phyloP scores from a whole-genome alignment of 768 basidiomycete species.

The Suillus weaverae region DNA sequence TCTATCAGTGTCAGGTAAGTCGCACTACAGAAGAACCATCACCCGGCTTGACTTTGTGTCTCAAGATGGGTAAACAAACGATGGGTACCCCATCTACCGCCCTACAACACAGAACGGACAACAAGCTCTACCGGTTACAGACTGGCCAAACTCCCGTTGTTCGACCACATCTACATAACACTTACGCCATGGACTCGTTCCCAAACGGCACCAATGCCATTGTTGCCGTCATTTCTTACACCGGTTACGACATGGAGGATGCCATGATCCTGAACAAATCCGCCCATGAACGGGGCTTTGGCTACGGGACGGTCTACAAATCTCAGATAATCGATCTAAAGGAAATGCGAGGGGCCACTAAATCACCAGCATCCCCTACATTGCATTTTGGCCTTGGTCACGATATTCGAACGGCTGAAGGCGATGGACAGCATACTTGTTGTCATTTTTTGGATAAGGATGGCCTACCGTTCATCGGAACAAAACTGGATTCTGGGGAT shows the following conservation, averaged over 20 bases:
- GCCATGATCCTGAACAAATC: constrained; percentile 99
- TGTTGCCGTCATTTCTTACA: constrained; percentile 99
- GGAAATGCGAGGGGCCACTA: constrained; percentile 68
- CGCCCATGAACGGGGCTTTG: constrained; percentile 96
- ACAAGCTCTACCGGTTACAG: constrained; percentile 96
- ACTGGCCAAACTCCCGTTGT: constrained; percentile 94
- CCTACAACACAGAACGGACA: constrained; percentile 90
- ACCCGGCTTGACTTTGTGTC: neutral
- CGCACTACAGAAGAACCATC: neutral
- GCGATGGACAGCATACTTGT: constrained; percentile 43
- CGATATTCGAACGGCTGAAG: constrained; percentile 63
- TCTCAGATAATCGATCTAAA: constrained; percentile 89
- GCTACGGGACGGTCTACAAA: constrained; percentile 95
- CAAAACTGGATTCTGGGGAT: constrained; percentile 68
- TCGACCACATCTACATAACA: constrained; percentile 86
- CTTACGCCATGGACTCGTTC: constrained; percentile 97
- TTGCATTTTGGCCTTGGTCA: constrained; percentile 89
- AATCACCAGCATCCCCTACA: constrained; percentile 53
- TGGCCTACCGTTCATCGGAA: constrained; percentile 82
- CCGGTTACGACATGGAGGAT: constrained; percentile 99
- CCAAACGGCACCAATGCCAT: constrained; percentile 98
- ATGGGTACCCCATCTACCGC: constrained; percentile 99
- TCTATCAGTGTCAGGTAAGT: constrained; percentile 87
- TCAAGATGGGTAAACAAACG: constrained; percentile 98
- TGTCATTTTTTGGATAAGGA: constrained; percentile 69